A percentile compares a stretch with the other conserved stretches of the same genome.
These are phyloP conservation scores for Puccinia horiana DNA, from an alignment of 1,284 basidiomycete species.

Conservation along the genomic window DNA sequence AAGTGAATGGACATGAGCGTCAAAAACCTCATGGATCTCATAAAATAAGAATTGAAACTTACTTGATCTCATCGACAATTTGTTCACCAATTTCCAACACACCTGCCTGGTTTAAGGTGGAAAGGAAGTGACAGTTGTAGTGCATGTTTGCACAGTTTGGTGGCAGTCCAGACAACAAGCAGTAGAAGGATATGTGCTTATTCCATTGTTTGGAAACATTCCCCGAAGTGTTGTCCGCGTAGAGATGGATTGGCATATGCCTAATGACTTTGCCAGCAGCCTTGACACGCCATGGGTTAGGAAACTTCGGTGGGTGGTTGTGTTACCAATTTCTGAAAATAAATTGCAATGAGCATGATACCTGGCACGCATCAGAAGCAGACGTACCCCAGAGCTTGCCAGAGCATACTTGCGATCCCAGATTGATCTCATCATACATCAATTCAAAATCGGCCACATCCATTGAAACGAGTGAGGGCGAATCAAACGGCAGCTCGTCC, in stretches of 20 bases:
- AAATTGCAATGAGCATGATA: background rate
- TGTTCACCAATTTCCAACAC: background rate
- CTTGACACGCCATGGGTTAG: background rate
- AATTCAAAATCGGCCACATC: no score
- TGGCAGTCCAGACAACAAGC: slow-evolving; percentile 58
- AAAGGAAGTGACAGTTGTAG: slow-evolving; percentile 60
- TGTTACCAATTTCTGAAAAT: no score
- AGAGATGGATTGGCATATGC: slow-evolving; percentile 60
- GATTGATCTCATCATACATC: no score
- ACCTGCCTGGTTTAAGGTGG: slow-evolving; percentile 56
- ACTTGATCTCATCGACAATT: slow-evolving; percentile 10
- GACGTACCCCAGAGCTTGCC: no score
- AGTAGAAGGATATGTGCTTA: slow-evolving; percentile 61
- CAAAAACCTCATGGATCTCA: no score
- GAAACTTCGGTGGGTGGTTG: no score
- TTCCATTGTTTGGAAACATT: slow-evolving; percentile 63
- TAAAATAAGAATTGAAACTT: no score
- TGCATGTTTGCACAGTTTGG: slow-evolving; percentile 53
- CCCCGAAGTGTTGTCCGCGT: slow-evolving; percentile 63
- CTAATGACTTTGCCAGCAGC: background rate
- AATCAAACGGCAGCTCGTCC: no score
- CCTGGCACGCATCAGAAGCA: no score
- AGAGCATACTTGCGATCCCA: no score
- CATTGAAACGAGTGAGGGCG: no score
- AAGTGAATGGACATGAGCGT: no score